Conservation (phyloP, 176 grass and related monocot genomes). For the Eremochloa ophiuroides region DNA sequence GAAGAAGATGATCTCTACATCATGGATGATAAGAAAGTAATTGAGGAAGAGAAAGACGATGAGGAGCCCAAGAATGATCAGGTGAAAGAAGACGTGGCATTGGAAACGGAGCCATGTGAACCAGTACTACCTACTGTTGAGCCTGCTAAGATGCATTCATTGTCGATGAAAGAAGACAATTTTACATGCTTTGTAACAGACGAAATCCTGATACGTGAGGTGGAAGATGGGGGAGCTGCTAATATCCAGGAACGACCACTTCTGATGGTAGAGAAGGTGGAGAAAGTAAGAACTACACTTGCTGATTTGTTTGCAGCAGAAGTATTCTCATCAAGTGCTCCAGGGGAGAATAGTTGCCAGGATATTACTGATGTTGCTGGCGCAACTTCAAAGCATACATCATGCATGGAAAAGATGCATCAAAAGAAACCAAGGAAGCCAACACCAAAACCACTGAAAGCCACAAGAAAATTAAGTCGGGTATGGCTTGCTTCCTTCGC, state of each 20-base stretch:
- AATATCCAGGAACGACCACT: constrained; percentile 72
- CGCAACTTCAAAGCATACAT: constrained; percentile 29
- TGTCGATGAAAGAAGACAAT: constrained; percentile 40
- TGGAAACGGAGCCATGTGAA: constrained; percentile 2
- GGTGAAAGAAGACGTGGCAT: not conserved
- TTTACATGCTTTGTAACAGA: constrained; percentile 28
- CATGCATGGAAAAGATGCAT: constrained; percentile 39
- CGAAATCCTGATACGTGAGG: constrained; percentile 18
- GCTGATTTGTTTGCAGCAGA: constrained; percentile 96
- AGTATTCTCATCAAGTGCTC: constrained; percentile 29
- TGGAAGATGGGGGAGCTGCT: constrained; percentile 29
- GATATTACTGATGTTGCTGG: constrained; percentile 3
- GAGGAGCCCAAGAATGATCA: constrained; percentile 25
- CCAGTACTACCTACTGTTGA: constrained; percentile 15
- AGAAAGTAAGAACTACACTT: constrained; percentile 84
- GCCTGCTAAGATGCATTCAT: constrained; percentile 37
- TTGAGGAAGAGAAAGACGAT: constrained; percentile 29
- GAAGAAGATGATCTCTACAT: constrained; percentile 28
- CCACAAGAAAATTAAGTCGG: constrained; percentile 58
- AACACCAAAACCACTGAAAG: constrained; percentile 25
- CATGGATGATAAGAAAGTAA: constrained; percentile 22
- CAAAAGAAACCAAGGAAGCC: constrained; percentile 51
- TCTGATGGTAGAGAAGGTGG: constrained; percentile 62
- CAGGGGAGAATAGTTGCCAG: constrained; percentile 26
- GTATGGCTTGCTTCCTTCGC: constrained; percentile 50